Base-by-base conservation (phyloP, 108 stramenopile genomes). In the Pseudonitzschia delicatissima region DNA sequence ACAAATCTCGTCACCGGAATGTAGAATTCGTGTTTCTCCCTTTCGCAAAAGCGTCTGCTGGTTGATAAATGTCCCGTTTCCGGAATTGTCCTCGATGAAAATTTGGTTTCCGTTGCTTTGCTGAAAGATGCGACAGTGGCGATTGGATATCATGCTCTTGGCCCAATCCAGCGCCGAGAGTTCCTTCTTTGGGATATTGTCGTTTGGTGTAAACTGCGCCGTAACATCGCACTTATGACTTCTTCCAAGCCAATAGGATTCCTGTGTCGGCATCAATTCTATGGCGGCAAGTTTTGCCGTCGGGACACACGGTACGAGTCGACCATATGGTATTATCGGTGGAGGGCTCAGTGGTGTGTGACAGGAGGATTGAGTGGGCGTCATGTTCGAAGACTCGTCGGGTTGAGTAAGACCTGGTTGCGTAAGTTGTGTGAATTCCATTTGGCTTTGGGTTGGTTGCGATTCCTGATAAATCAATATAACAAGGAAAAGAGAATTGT, bases 21-120 rank as follows among this genome's bases (percentile, higher is more conserved):
- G 91, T 6, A 97, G 70, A 57, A 90, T 52, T 8, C 95, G 77
- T 52, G 84, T 72, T 74, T 96, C 84, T 31, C 94, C 90, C 45
- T 73, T 77, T 28, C 78, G 59, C 17, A 97, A 67, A 7, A 81
- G 50, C 4, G 71, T 92, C 25, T 80, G 73, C 32, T 78, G 74
- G 63, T 97, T 97, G 72, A 97, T 77, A 48, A 87, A 67, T 15
- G 96, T 97, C 45, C 96, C 96, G 75, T 97, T 97, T 15, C 89
- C 91, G 34, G 91, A 92, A 47, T 85, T 79, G 67, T 97, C 96
- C 73, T 95, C 94, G 1, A 96, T 51, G 44, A 76, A 93, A n/a
- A 95, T 88, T 51, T 48, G 51, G 33, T 18, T 21, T n/a, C 31
- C 57, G 26, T 42, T 42, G 57, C 25, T 45, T 20, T 60, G 53